A percentile compares a stretch with the other conserved stretches of the same genome.
Conservation (phyloP, 306 rosid genomes). For the Cucurbita argyrosperma region DNA sequence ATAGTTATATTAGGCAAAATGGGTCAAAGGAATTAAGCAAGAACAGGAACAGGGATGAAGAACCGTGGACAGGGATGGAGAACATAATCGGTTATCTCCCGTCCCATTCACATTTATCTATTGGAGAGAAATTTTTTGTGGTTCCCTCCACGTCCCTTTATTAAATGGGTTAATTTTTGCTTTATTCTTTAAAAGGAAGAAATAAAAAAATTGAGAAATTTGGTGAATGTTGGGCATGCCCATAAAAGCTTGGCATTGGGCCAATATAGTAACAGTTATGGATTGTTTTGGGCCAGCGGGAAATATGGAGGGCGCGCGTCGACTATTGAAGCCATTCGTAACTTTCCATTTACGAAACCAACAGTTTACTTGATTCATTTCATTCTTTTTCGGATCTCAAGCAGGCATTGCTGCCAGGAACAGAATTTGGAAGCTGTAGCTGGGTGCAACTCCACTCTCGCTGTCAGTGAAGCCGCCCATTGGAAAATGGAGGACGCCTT, state of each 20-base stretch:
- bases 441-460: background rate
- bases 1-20: too few species aligned
- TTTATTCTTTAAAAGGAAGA: too few species aligned
- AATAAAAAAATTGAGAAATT: too few species aligned
- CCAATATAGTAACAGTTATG: background rate
- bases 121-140: too few species aligned
- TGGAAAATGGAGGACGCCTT: constrained; percentile 70
- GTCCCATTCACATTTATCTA: too few species aligned
- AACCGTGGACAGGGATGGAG: too few species aligned
- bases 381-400: background rate
- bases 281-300: background rate
- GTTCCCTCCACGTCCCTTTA: too few species aligned
- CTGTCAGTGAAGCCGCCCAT: background rate
- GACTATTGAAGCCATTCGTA: background rate
- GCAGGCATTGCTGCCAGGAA: background rate
- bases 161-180: too few species aligned
- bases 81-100: too few species aligned
- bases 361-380: background rate
- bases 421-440: background rate
- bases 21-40: too few species aligned
- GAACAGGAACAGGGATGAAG: too few species aligned
- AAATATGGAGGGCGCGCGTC: background rate
- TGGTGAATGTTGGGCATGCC: background rate
- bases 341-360: background rate
- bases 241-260: background rate